Evolutionary conservation across 169 alveolate genomes (phyloP), one percentile per base, ranked within the genome.

Genomic region (Cytauxzoon felis): DNA sequence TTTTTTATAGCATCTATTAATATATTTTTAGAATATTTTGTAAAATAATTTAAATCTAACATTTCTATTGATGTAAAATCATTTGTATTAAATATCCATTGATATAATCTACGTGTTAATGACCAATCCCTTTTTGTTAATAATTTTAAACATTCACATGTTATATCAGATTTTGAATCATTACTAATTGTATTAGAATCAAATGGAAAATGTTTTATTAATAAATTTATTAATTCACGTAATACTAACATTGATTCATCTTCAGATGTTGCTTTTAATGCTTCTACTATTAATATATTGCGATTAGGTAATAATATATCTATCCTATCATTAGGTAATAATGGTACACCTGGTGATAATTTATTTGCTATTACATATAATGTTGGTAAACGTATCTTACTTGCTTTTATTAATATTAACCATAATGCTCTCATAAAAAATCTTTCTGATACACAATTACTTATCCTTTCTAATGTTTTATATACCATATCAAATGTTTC

Each of bases 361-460:
- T 86, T 87, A 13, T 83, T 61, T 41, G 89, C 84, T 33, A 89
- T 80, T n/a, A 89, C 90, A 42, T 76, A 83, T 23, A 89, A 59
- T 34, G 92, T 84, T n/a, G 88, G 70, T 2, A 76, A 65, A 53
- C 94, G 68, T 21, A 89, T 87, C 50, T 89, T 89, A 36, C 66
- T 42, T 30, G 92, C 89, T 27, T 88, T 87, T 34, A 82, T 64
- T 38, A 87, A 54, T 24, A 89, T 62, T 56, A 87, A 76, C 94
- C 94, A 89, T 33, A 89, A 48, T 26, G 92, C 87, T 24, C 91
- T 80, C 91, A 89, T 87, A 59, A 79, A 89, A 54, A 73, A 81
- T 48, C 60, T 70, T 51, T 89, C 94, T 11, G 92, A 86, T 32
- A 89, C 90, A 36, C 91, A 82, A 33, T 70, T 78, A 33, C 83